Percentiles rank a stretch among this genome's conserved stretches.
phyloP scores from a whole-genome alignment of 805 yeast genomes.

The Vanderwaltozyma polyspora region DNA sequence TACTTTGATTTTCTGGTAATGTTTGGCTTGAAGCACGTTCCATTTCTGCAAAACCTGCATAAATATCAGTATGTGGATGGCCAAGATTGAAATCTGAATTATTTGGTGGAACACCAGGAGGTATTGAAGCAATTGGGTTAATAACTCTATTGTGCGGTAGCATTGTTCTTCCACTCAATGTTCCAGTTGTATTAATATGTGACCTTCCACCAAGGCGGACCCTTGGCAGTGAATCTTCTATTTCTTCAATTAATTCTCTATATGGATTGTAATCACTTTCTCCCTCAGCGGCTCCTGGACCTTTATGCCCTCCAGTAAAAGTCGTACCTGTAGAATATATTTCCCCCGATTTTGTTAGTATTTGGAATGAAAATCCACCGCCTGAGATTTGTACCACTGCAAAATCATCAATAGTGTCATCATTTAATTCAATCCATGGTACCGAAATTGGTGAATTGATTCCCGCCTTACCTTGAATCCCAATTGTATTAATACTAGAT shows the following conservation, averaged over 20 bases:
- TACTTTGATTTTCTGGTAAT: constrained; percentile 18
- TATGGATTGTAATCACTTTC: constrained; percentile 28
- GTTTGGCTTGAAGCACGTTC: constrained; percentile 12
- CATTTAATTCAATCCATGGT: constrained; percentile 18
- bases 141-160: constrained; percentile 9
- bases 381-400: constrained; percentile 33
- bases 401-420: constrained; percentile 8
- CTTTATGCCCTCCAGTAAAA: constrained; percentile 31
- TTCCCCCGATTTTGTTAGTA: constrained; percentile 45
- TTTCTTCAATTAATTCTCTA: constrained; percentile 14
- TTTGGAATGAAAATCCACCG: constrained; percentile 55
- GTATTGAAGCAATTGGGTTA: too few relatives aligned
- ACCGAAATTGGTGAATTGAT: constrained; percentile 20
- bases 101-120: constrained; percentile 10
- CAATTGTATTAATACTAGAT: constrained; percentile 12
- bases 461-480: constrained; percentile 18
- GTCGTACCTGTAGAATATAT: constrained; percentile 43
- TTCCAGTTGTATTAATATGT: constrained; percentile 17
- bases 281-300: constrained; percentile 31
- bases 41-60: constrained; percentile 16
- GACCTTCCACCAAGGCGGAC: constrained; percentile 8
- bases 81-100: neutral
- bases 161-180: constrained; percentile 3
- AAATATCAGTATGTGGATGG: constrained; percentile 21
- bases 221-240: constrained; percentile 17